These are phyloP conservation scores for Blastocystis sp. DNA, from an alignment of 352 stramenopile genomes.

Conservation along the genomic window DNA sequence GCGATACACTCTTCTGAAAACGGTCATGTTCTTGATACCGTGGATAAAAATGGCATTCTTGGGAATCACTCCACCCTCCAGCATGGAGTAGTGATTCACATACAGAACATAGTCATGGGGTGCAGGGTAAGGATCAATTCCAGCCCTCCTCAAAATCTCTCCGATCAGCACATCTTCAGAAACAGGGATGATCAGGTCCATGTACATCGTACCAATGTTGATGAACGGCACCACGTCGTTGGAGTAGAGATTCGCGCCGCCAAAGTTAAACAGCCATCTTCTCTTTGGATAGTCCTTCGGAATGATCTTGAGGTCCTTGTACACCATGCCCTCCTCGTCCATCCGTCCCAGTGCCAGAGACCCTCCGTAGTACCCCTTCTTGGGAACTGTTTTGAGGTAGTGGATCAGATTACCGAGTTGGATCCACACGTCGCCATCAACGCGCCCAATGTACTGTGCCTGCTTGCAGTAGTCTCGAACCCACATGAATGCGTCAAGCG, in stretches of 20 bases:
- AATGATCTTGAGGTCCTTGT: background rate
- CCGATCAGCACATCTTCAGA: background rate
- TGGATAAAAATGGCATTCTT: background rate
- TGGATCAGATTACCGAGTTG: background rate
- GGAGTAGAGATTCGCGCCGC: background rate
- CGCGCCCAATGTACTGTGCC: background rate
- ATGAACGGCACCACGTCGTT: background rate
- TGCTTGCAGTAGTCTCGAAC: conserved; percentile 4
- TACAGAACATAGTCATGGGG: background rate
- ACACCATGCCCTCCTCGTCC: background rate
- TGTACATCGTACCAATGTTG: conserved; percentile 1
- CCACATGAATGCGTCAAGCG: background rate
- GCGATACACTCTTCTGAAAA: background rate
- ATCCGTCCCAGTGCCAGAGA: background rate
- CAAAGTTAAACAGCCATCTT: background rate
- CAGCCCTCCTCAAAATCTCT: background rate
- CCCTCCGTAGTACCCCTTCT: background rate
- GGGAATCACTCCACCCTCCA: background rate
- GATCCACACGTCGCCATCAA: background rate
- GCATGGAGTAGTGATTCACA: background rate
- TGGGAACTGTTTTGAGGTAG: background rate
- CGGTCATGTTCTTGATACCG: background rate
- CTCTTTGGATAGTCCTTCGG: background rate
- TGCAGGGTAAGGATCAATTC: background rate
- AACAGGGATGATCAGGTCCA: background rate